Evolutionary conservation across 2,329 filamentous ascomycete genomes (phyloP), one percentile per base, ranked within the genome.

Genomic region (Colletotrichum magnum): DNA sequence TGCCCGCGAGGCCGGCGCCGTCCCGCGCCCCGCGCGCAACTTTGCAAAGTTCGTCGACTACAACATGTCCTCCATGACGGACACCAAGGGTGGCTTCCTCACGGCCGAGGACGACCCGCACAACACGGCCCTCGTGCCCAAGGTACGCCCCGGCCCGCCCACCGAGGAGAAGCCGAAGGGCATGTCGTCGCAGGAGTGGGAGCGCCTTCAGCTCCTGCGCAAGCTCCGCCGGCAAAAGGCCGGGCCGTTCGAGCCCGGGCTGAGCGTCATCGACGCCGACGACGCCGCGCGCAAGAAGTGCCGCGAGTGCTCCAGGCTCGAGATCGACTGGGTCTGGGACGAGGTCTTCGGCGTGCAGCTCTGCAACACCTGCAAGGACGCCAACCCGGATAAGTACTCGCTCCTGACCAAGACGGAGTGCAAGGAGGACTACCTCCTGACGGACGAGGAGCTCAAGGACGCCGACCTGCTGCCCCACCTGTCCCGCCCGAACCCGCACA

Each of bases 31-130:
- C 0, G 93, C 94, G 54, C 89, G 91, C 76, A 98, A 97, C 77
- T 98, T 98, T 74, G 90, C 93, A 70, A 95, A 96, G 79, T 98
- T 93, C 78, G 95, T 99, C 76, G 96, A 99, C 77, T 98, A 98
- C 82, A 96, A 99, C 80, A 96, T 99, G 82, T 95, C 93, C 78
- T 93, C 95, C 82, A 98, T 99, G 94, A 97, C 92, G 6, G 96
- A 99, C 79, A 98, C 95, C 1, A 98, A 98, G 78, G 96, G 96
- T 71, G 96, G 96, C 0, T 99, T 99, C 80, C 82, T 99, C 72
- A 93, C 92, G n/a, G 88, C 89, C 1, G 93, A 95, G 71, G 96
- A 99, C 77, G 96, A 99, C 79, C 96, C 96, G 1, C 90, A 92
- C 78, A 97, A 97, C 77, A 92, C 92, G 73, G 93, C 92, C 9